Evolutionary conservation across 768 basidiomycete genomes (phyloP), one percentile per base, ranked within the genome.

Genomic region (Serpula lacrymans): DNA sequence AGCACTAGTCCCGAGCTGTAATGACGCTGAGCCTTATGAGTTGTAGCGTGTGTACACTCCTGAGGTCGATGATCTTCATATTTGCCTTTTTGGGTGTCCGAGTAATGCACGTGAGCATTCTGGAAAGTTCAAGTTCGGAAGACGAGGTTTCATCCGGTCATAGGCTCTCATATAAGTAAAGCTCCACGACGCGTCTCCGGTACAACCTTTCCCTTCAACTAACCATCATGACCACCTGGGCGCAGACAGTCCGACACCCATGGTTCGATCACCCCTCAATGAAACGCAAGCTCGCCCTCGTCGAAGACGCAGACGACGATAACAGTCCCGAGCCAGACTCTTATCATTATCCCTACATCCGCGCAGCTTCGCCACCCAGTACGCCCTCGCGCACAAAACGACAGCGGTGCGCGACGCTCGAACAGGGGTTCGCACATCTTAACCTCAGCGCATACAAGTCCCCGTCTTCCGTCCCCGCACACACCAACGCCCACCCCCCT

Each of bases 341-440:
- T 11, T 43, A 54, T 24, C 9, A 5, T 13, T 57, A 57, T 37
- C 60, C 65, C n/a, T n/a, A n/a, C n/a, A n/a, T n/a, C n/a, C n/a
- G n/a, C n/a, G n/a, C n/a, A n/a, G 20, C 47, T 32, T 48, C 59
- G 2, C 60, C 76, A 5, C 80, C 78, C 10, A 37, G 45, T 6
- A 69, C 64, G 1, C 68, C 71, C n/a, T 17, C 62, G n/a, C 75
- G 69, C 17, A 55, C 52, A 13, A 80, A 82, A 57, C 72, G 79
- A 6, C 68, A 65, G 38, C 68, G 71, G 50, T 72, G 62, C 52
- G 67, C 56, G 47, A 62, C 63, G 14, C 63, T 84, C 3, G 82
- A 85, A 59, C 64, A 63, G 37, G 78, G 77, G 2, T 60, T 85
- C 34, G 78, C 80, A 14, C 69, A 75, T 48, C 68, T 85, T 52